Evolutionary conservation across 306 rosid species (phyloP).

Genomic region (Cotoneaster glaucophyllus): DNA sequence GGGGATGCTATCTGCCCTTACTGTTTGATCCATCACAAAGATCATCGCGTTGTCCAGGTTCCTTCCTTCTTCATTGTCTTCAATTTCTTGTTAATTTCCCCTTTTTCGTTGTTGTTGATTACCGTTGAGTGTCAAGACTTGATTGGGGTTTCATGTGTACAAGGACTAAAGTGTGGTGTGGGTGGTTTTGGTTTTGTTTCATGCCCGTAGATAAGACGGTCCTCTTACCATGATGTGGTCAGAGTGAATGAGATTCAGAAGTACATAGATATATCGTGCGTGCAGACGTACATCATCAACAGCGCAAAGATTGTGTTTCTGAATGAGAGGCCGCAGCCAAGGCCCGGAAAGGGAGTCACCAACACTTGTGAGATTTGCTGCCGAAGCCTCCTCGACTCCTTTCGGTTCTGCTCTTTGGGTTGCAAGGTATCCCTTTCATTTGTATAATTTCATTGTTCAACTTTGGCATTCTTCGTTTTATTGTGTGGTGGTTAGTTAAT

Average conservation of each 20-base stretch:
- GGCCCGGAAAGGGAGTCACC: constrained; percentile 46
- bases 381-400: constrained; percentile 39
- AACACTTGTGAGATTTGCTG: constrained; percentile 44
- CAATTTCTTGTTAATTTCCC: neutral
- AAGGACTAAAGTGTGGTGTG: neutral
- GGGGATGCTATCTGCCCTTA: constrained; percentile 32
- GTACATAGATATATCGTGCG: constrained; percentile 32
- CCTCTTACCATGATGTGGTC: constrained; percentile 50
- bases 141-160: neutral
- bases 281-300: constrained; percentile 46
- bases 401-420: constrained; percentile 48
- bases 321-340: constrained; percentile 46
- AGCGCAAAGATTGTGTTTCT: constrained; percentile 44
- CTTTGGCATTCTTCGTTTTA: neutral
- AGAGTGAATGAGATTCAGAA: constrained; percentile 47
- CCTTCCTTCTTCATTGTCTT: neutral
- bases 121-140: neutral
- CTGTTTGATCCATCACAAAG: constrained; percentile 30
- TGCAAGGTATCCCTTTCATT: constrained; percentile 32
- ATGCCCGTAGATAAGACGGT: constrained; percentile 33
- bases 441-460: neutral
- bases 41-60: constrained; percentile 41
- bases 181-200: neutral
- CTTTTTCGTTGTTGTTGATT: neutral
- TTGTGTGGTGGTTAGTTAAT: neutral